Base-by-base conservation (phyloP, 1,284 basidiomycete species). In the Takashimella koratensis region DNA sequence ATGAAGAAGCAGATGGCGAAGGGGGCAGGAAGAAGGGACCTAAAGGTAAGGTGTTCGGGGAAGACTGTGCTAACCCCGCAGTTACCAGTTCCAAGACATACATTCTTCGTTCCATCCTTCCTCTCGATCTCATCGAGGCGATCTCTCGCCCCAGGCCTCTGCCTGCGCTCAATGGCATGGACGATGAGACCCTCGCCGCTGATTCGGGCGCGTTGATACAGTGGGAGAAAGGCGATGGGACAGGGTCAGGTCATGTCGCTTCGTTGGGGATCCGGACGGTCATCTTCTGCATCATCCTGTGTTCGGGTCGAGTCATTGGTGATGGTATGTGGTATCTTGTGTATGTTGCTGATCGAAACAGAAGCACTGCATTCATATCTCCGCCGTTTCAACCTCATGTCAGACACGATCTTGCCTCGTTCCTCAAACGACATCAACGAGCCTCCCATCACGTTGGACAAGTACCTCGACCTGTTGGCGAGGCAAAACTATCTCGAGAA, bases 401-500 rank as follows among this genome's bases (percentile, higher is more conserved):
- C 64, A 21, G 66, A 74, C 20, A 74, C 71, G 2, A 45, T 68
- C 23, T 58, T 75, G 2, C 70, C 71, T 1, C 72, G 60, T 53
- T n/a, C 40, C 8, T 66, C 69, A 5, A 30, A 55, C 13, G 67
- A 71, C 50, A 46, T 40, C 24, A 62, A 60, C 25, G 63, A 60
- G 10, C 49, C 50, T 4, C 51, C 24, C 12, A 46, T 72, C 21
- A 73, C 71, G 2, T 60, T 76, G 5, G 70, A 73, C 51, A 66
- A 65, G 51, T 75, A 67, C 55, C 61, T 76, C n/a, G 71, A 74
- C 24, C 52, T 65, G 13, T 61, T 75, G 8, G 58, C 58, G 0
- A 62, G 55, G 36, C 69, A 74, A 51, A 56, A 59, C 21, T 76
- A 76, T 43, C 65, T 76, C 20, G 71, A 75, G 51, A 74, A 73